phyloP scores from a whole-genome alignment of 441 rosid species.

The Gossypium trilobum region DNA sequence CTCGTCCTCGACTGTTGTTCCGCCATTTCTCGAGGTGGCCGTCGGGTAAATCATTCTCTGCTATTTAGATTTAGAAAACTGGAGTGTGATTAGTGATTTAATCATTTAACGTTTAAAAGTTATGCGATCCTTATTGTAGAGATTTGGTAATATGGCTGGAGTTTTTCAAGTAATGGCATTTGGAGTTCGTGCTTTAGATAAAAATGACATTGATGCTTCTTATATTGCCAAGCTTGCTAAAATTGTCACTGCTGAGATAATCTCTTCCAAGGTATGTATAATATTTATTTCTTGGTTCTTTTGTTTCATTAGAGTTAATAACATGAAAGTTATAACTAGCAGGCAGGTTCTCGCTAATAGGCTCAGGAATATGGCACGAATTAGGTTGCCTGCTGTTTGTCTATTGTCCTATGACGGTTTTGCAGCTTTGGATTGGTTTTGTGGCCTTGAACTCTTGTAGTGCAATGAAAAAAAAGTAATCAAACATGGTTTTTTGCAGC shows the following conservation, averaged over 20 bases:
- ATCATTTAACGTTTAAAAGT: not conserved
- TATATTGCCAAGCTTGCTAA: constrained; percentile 84
- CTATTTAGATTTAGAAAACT: not conserved
- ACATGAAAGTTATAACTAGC: not conserved
- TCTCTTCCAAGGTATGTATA: constrained; percentile 71
- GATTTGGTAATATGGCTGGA: constrained; percentile 90
- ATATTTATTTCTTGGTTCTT: not conserved
- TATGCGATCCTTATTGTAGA: constrained; percentile 33
- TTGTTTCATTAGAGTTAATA: not conserved
- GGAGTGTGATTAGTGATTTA: not conserved
- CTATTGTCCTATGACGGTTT: not conserved
- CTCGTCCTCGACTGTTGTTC: constrained; percentile 89
- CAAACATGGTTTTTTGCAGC: not conserved
- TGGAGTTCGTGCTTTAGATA: constrained; percentile 56
- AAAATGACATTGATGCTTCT: constrained; percentile 51
- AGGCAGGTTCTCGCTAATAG: not conserved
- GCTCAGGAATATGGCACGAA: not conserved
- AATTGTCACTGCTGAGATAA: constrained; percentile 83
- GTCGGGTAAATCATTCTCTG: constrained; percentile 44
- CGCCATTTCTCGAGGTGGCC: constrained; percentile 77
- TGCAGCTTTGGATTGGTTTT: not conserved
- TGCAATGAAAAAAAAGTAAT: not conserved
- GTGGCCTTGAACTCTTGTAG: not conserved
- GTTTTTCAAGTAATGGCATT: constrained; percentile 89
- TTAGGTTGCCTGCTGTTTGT: not conserved